These are phyloP conservation scores for Senna siamea DNA, from an alignment of 306 rosid genomes.

Conservation along the genomic window DNA sequence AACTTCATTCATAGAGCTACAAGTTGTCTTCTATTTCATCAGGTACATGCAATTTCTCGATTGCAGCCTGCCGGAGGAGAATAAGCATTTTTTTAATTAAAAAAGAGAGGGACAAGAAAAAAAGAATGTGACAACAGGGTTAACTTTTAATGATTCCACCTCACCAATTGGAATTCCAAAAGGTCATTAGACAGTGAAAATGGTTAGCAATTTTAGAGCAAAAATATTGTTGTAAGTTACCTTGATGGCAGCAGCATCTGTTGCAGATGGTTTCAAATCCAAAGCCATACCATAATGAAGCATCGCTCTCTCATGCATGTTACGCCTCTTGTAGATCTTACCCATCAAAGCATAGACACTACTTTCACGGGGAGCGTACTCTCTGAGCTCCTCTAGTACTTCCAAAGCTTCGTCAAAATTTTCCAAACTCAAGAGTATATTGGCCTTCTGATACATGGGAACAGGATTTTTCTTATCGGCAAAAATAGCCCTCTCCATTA, in stretches of 20 bases:
- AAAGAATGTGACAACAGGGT: neutral
- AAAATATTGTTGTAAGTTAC: conserved; percentile 43
- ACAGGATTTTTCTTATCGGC: conserved; percentile 97
- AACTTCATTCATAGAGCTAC: conserved; percentile 43
- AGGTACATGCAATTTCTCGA: conserved; percentile 94
- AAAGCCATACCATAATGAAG: conserved; percentile 94
- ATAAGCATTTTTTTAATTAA: neutral
- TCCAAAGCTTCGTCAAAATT: conserved; percentile 81
- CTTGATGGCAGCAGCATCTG: conserved; percentile 96
- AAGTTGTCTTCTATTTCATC: conserved; percentile 90
- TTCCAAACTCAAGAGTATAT: conserved; percentile 77
- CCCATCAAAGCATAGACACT: conserved; percentile 98
- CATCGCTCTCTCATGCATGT: conserved; percentile 92
- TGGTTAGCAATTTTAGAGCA: neutral
- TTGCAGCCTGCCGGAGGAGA: conserved; percentile 76
- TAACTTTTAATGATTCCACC: conserved; percentile 10
- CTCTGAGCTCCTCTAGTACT: conserved; percentile 88
- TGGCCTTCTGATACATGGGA: conserved; percentile 99
- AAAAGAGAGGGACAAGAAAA: conserved; percentile 12
- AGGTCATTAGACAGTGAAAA: neutral
- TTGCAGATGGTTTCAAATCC: conserved; percentile 95
- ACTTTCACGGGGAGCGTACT: conserved; percentile 90
- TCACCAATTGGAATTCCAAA: conserved; percentile 14
- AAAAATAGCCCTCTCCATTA: conserved; percentile 91
- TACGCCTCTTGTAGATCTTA: conserved; percentile 76